Evolutionary conservation across 345 rosid genomes (phyloP).

Genomic region (Lepidium sativum): DNA sequence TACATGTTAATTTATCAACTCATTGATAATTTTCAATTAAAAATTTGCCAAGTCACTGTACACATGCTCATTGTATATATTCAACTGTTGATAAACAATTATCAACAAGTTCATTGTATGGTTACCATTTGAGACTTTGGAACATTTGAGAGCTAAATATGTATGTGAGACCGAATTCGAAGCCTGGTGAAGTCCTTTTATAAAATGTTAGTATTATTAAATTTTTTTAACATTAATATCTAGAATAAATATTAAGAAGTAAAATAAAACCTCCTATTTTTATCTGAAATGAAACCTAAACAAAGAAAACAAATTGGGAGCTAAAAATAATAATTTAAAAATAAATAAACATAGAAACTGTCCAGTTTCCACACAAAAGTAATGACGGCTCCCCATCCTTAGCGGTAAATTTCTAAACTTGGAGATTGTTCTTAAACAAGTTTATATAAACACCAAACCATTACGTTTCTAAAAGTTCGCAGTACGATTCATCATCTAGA

Average conservation of each 20-base stretch:
- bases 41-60: too few species aligned
- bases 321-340: conserved; percentile 11
- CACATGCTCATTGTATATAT: too few species aligned
- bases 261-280: conserved; percentile 10
- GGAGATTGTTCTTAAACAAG: conserved; percentile 1
- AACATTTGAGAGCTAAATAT: too few species aligned
- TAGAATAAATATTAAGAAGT: background rate
- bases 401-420: conserved; percentile 16
- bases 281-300: conserved; percentile 14
- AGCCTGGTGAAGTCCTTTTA: too few species aligned
- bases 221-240: background rate
- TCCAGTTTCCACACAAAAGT: conserved; percentile 21
- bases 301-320: conserved; percentile 2
- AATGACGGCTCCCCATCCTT: conserved; percentile 25
- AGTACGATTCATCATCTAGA: conserved; percentile 17
- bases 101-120: too few species aligned
- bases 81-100: conserved; percentile 21
- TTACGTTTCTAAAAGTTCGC: conserved; percentile 3
- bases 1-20: too few species aligned
- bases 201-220: too few species aligned
- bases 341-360: background rate
- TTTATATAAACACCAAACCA: conserved; percentile 22
- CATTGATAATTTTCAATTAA: too few species aligned
- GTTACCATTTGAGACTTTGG: conserved; percentile 23
- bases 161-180: too few species aligned